Evolutionary conservation across 352 stramenopile genomes (phyloP).

Genomic region (Lagenidium sp.): DNA sequence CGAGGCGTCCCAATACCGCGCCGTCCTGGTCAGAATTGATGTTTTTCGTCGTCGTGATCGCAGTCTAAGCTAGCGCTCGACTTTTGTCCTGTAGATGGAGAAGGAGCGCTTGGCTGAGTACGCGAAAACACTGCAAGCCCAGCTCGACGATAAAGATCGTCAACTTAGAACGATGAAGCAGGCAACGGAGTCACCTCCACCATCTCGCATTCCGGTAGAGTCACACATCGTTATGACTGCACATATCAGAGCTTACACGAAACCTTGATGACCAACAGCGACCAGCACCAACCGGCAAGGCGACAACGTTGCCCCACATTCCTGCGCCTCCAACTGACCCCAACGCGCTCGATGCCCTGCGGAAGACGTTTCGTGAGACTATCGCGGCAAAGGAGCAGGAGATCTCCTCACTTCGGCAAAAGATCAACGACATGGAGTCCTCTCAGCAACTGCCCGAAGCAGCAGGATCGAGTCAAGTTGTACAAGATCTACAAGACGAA

Average conservation of each 20-base stretch:
- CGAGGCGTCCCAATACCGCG: slow-evolving; percentile 41
- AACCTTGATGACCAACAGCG: too few species aligned
- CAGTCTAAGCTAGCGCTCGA: not conserved
- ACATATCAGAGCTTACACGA: slow-evolving; percentile 6
- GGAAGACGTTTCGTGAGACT: slow-evolving; percentile 36
- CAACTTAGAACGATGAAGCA: slow-evolving; percentile 16
- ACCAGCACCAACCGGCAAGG: too few species aligned
- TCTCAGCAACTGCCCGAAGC: not conserved
- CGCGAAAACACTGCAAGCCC: slow-evolving; percentile 34
- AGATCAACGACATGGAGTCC: slow-evolving; percentile 10
- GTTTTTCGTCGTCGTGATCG: slow-evolving; percentile 1
- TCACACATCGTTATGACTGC: not conserved
- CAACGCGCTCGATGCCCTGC: slow-evolving; percentile 27
- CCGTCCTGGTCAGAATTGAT: slow-evolving; percentile 36
- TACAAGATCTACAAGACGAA: slow-evolving; percentile 52
- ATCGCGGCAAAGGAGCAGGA: slow-evolving; percentile 54
- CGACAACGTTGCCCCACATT: slow-evolving; percentile 3
- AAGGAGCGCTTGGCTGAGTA: slow-evolving; percentile 55
- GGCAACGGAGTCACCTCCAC: slow-evolving; percentile 3
- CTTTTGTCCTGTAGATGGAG: slow-evolving; percentile 25
- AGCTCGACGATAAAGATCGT: slow-evolving; percentile 58
- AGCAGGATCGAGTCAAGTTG: slow-evolving; percentile 14
- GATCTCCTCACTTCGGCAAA: slow-evolving; percentile 41
- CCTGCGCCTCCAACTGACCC: slow-evolving; percentile 1
- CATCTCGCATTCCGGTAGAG: slow-evolving; percentile 10